Evolutionary conservation across 2,329 filamentous ascomycete species (phyloP).

Genomic region (Pestalotiopsis sp.): DNA sequence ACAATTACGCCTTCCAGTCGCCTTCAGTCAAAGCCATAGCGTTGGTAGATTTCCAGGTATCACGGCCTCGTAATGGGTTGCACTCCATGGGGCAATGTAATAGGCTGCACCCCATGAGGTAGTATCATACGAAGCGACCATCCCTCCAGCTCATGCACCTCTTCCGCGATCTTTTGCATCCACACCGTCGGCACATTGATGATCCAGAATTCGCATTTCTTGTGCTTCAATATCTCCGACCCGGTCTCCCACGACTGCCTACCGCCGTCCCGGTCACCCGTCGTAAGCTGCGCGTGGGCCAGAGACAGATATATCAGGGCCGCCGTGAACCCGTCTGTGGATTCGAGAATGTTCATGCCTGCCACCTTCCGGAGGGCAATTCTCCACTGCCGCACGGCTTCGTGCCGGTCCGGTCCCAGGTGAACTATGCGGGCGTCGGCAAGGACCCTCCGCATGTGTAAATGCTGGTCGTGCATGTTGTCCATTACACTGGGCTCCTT

Average conservation of each 20-base stretch:
- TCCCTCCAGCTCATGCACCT: slow-evolving; percentile 25
- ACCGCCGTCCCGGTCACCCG: slow-evolving; percentile 20
- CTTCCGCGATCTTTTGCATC: slow-evolving; percentile 28
- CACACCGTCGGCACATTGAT: slow-evolving; percentile 32
- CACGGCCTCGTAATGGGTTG: not conserved
- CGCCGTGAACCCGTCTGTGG: slow-evolving; percentile 25
- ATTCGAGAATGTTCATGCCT: slow-evolving; percentile 24
- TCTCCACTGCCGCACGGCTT: slow-evolving; percentile 26
- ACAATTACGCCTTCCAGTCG: no score
- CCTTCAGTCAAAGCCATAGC: not conserved
- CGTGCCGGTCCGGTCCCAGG: slow-evolving; percentile 11
- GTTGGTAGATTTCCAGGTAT: not conserved
- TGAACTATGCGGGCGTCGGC: slow-evolving; percentile 28
- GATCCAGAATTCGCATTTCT: slow-evolving; percentile 35
- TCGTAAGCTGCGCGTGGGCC: slow-evolving; percentile 28
- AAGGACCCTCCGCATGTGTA: slow-evolving; percentile 32
- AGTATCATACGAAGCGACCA: slow-evolving; percentile 37
- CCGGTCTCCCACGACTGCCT: slow-evolving; percentile 24
- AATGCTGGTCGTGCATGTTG: slow-evolving; percentile 34
- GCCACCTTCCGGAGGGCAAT: slow-evolving; percentile 22
- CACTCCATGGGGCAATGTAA: slow-evolving; percentile 33
- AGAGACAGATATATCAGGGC: slow-evolving; percentile 31
- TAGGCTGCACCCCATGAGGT: slow-evolving; percentile 23
- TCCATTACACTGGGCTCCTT: slow-evolving; percentile 27
- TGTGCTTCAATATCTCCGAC: slow-evolving; percentile 17